Percentiles rank a stretch among this genome's conserved stretches.
phyloP scores from a whole-genome alignment of 495 filamentous ascomycete genomes.

The Chlorociboria aeruginascens region DNA sequence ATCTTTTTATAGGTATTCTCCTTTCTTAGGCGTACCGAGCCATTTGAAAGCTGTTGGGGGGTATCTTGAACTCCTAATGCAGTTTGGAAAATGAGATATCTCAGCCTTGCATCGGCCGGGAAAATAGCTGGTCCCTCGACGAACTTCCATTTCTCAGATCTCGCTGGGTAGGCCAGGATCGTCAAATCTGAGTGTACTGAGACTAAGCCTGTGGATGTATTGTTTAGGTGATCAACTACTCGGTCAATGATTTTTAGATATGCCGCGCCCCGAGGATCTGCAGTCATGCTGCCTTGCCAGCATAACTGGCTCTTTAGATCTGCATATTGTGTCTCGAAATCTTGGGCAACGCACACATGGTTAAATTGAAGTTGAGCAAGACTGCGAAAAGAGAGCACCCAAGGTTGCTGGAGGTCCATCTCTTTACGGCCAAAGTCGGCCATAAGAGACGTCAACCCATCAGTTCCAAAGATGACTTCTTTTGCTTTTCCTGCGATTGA shows the following conservation, averaged over 20 bases:
- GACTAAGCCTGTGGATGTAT: constrained; percentile 5
- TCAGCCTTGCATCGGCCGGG: constrained; percentile 1
- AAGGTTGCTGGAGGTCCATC: neutral
- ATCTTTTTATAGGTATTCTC: too few relatives aligned
- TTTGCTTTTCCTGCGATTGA: neutral
- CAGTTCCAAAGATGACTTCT: constrained; percentile 9
- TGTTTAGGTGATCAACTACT: constrained; percentile 3
- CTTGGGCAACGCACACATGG: constrained; percentile 14
- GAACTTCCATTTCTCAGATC: constrained; percentile 12
- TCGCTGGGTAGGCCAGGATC: constrained; percentile 11
- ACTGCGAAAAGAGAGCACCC: neutral
- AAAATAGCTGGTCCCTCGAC: neutral
- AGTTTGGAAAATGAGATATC: constrained; percentile 15
- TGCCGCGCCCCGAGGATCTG: neutral
- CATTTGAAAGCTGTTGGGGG: too few relatives aligned
- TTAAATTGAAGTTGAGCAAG: constrained; percentile 4
- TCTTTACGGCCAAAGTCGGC: constrained; percentile 6
- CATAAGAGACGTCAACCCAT: constrained; percentile 1
- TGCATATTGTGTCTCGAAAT: constrained; percentile 5
- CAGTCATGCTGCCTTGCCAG: constrained; percentile 6
- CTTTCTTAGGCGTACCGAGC: too few relatives aligned
- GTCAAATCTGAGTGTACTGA: neutral
- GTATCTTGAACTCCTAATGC: neutral
- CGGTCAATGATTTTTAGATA: constrained; percentile 1
- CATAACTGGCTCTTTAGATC: neutral